Evolutionary conservation across 177 flowering plant genomes (phyloP).

Genomic region (Telopea speciosissima): DNA sequence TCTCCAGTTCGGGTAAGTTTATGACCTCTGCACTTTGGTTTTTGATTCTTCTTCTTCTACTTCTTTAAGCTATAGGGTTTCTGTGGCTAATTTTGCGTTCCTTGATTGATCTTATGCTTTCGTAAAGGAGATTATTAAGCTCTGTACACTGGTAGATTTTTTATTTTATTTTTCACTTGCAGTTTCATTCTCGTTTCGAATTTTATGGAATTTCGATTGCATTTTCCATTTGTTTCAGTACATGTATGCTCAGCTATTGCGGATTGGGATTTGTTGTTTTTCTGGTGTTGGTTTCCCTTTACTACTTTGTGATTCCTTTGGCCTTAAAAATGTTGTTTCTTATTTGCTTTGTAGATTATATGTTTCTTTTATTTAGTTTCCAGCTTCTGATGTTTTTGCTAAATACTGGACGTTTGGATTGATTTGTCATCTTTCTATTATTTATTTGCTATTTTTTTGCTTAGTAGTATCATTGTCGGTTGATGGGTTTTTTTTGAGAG

Average conservation of each 20-base stretch:
- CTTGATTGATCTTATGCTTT: neutral
- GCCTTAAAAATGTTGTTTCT: neutral
- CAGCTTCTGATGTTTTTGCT: neutral
- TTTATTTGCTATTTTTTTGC: neutral
- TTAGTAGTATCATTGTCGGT: neutral
- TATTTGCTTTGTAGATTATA: neutral
- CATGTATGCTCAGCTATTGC: neutral
- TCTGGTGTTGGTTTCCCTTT: neutral
- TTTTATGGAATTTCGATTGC: too few relatives aligned
- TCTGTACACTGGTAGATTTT: too few relatives aligned
- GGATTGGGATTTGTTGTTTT: neutral
- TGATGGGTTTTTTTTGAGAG: neutral
- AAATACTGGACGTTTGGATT: neutral
- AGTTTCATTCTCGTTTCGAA: too few relatives aligned
- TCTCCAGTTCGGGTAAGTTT: conserved; percentile 7
- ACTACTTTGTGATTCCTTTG: neutral
- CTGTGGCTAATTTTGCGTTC: neutral
- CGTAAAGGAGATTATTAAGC: too few relatives aligned
- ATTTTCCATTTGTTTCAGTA: neutral
- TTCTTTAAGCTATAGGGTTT: neutral
- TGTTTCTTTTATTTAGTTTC: neutral
- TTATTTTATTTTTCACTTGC: too few relatives aligned
- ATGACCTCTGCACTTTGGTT: too few relatives aligned
- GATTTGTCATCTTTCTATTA: neutral
- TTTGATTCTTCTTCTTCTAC: too few relatives aligned